Evolutionary conservation across 202 grass and related monocot species (phyloP), one percentile per base, ranked within the genome.

Genomic region (Schoenoplectus tabernaemontani): DNA sequence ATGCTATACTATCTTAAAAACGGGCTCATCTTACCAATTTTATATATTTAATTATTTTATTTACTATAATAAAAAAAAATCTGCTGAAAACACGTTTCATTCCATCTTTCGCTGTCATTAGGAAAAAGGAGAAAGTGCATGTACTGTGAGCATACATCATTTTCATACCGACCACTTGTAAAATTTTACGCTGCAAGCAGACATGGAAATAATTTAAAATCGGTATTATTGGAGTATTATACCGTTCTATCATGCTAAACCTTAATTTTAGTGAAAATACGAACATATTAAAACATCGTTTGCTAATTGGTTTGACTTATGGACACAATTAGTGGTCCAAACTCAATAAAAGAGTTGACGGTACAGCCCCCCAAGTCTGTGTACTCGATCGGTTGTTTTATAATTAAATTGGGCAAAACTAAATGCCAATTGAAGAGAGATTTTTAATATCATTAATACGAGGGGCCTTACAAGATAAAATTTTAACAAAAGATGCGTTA

Each of bases 221-320:
- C 16, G 26, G 68, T 8, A 71, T 71, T 48, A 71, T 71, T 30
- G 22, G 67, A 26, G 41, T 71, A 47, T 44, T 47, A 46, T 13
- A 1, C 0, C 15, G 11, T 50, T 16, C 37, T 43, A 50, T 30
- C 68, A 9, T 50, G 4, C 12, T 7, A 32, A 48, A 72, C 68
- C 68, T 72, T 48, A 72, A 28, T 71, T 72, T 16, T 48, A 50
- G 42, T 50, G 68, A 72, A 72, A 72, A 2, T 22, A 71, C 28
- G 5, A 38, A 13, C n/a, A 28, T 32, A 5, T 28, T 42, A 48
- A 30, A 50, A 28, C 6, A 72, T 50, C 50, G 5, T 48, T 32
- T 39, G 16, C 15, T 66, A 72, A 72, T 72, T 72, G 22, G 11
- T 32, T 72, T 72, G 43, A 50, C 68, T 22, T 66, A 37, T 19